A percentile compares a stretch with the other conserved stretches of the same genome.
phyloP scores from a whole-genome alignment of 768 basidiomycete genomes.

The Mycena venus region DNA sequence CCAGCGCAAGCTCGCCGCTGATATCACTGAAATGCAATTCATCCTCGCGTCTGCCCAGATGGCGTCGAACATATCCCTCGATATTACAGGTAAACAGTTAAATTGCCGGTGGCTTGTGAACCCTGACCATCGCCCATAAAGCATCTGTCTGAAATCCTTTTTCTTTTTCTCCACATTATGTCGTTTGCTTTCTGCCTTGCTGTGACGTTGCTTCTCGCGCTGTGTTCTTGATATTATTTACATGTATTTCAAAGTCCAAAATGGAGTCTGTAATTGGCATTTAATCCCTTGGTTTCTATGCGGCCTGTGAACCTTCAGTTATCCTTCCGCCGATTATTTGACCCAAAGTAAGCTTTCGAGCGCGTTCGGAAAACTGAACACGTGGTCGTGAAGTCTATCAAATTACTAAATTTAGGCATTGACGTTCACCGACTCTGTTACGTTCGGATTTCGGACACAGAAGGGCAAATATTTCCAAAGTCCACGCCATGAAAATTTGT shows the following conservation, averaged over 20 bases:
- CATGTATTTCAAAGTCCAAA: no score
- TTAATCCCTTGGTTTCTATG: no score
- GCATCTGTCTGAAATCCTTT: background rate
- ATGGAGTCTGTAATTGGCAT: no score
- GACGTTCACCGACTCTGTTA: slow-evolving; percentile 49
- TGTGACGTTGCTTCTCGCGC: no score
- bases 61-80: background rate
- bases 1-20: background rate
- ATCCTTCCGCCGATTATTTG: no score
- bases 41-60: background rate
- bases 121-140: background rate
- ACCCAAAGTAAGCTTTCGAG: no score
- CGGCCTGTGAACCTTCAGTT: no score
- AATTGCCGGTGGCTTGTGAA: background rate
- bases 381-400: background rate
- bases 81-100: background rate
- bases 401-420: background rate
- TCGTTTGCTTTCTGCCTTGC: no score
- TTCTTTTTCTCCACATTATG: no score
- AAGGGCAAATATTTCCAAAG: background rate
- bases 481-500: no score
- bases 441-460: background rate
- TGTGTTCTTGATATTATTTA: no score
- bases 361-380: no score
- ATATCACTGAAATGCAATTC: background rate